phyloP scores from a whole-genome alignment of 495 filamentous ascomycete species.

The Aspergillus olivimuriae region DNA sequence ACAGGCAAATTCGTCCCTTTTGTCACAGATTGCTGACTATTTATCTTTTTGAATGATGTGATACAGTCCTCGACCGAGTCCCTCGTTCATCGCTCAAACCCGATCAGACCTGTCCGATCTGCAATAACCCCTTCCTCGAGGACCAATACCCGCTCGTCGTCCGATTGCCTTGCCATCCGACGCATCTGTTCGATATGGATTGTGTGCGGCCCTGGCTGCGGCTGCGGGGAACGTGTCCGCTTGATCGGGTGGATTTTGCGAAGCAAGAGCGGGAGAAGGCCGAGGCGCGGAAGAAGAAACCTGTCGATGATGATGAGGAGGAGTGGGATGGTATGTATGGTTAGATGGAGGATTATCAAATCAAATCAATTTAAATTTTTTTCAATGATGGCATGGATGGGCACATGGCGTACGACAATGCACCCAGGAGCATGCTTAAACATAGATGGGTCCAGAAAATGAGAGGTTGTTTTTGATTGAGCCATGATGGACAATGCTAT shows the following conservation, averaged over 20 bases:
- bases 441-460: too few species aligned
- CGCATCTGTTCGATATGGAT: constrained; percentile 85
- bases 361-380: not conserved
- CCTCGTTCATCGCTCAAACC: constrained; percentile 58
- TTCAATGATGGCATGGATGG: too few species aligned
- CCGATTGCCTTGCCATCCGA: constrained; percentile 72
- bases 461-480: too few species aligned
- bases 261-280: constrained; percentile 64
- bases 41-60: not conserved
- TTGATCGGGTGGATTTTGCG: constrained; percentile 73
- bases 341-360: constrained; percentile 23
- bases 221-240: constrained; percentile 81
- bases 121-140: constrained; percentile 74
- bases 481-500: too few species aligned
- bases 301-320: constrained; percentile 56
- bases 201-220: constrained; percentile 92
- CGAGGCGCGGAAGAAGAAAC: constrained; percentile 42
- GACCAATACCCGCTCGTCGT: constrained; percentile 77
- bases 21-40: not conserved
- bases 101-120: constrained; percentile 77
- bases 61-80: constrained; percentile 66
- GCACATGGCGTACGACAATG: too few species aligned
- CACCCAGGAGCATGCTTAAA: too few species aligned
- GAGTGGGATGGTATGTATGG: constrained; percentile 74
- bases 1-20: too few species aligned